Conservation (phyloP, 2,329 filamentous ascomycete species). For the Fusarium anthophilum region DNA sequence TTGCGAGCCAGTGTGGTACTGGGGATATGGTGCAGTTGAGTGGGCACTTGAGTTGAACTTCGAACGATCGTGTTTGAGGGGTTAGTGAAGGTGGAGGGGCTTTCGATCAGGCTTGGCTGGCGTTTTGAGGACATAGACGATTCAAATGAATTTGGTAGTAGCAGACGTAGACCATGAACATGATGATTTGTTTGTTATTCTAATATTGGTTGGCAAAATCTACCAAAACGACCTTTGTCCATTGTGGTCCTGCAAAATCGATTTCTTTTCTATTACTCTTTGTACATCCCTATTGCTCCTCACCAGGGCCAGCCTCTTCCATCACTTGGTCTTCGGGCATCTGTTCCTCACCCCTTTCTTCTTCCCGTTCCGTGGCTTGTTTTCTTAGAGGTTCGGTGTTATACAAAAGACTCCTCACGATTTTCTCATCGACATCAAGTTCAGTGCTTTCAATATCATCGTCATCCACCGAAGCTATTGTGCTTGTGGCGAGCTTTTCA, state of each 20-base stretch:
- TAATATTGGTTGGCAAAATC: neutral
- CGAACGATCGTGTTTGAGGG: conserved; percentile 36
- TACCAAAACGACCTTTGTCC: neutral
- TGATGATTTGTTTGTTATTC: conserved; percentile 41
- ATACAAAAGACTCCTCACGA: conserved; percentile 57
- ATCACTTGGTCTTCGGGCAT: conserved; percentile 13
- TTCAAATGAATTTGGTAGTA: conserved; percentile 49
- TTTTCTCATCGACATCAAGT: conserved; percentile 48
- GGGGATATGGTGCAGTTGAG: conserved; percentile 16
- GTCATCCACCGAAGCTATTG: conserved; percentile 41
- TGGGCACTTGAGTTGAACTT: conserved; percentile 28
- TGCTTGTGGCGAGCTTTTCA: conserved; percentile 45
- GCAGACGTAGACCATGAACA: conserved; percentile 47
- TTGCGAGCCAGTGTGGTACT: conserved; percentile 16
- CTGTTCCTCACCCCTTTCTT: conserved; percentile 36
- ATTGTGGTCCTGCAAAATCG: neutral
- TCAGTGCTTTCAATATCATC: conserved; percentile 42
- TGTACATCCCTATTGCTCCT: neutral
- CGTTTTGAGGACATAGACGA: conserved; percentile 54
- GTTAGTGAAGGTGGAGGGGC: conserved; percentile 37
- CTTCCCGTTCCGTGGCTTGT: conserved; percentile 43
- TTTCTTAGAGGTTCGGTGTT: conserved; percentile 60
- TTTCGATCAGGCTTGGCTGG: conserved; percentile 49
- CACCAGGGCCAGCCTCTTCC: conserved; percentile 4
- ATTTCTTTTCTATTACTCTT: neutral